These are phyloP conservation scores for Colletotrichum tropicale DNA, from an alignment of 2,329 filamentous ascomycete species.

Conservation along the genomic window DNA sequence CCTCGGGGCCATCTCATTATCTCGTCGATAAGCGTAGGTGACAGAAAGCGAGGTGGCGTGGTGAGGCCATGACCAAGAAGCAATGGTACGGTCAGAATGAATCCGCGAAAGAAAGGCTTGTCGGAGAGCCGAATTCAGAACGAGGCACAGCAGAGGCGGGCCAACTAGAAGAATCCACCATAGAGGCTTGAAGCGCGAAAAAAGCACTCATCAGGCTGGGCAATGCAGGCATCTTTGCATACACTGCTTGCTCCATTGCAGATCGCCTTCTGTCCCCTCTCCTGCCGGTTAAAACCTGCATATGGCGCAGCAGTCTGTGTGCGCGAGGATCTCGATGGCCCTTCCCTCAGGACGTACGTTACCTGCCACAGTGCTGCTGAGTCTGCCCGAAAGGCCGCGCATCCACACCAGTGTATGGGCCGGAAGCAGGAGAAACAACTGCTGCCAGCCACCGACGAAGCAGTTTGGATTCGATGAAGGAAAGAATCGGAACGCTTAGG, in stretches of 20 bases:
- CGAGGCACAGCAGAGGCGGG: background rate
- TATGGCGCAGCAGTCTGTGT: background rate
- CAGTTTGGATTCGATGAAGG: background rate
- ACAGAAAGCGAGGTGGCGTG: background rate
- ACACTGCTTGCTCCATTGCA: background rate
- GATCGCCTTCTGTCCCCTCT: constrained; percentile 5
- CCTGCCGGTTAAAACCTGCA: background rate
- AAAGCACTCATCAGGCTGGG: background rate
- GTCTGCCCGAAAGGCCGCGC: background rate
- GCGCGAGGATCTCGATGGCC: background rate
- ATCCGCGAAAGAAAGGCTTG: background rate
- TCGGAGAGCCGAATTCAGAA: background rate
- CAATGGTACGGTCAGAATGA: background rate
- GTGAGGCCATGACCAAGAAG: background rate
- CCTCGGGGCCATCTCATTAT: background rate
- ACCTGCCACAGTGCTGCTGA: background rate
- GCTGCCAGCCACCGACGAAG: background rate
- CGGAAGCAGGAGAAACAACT: background rate
- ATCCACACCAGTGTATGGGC: background rate
- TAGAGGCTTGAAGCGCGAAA: background rate
- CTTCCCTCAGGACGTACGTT: background rate
- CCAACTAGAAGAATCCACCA: background rate
- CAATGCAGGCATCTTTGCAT: background rate
- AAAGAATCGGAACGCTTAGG: background rate
- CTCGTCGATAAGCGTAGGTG: background rate